These are phyloP conservation scores for Penicillium silybi DNA, from an alignment of 495 filamentous ascomycete species.

Conservation along the genomic window DNA sequence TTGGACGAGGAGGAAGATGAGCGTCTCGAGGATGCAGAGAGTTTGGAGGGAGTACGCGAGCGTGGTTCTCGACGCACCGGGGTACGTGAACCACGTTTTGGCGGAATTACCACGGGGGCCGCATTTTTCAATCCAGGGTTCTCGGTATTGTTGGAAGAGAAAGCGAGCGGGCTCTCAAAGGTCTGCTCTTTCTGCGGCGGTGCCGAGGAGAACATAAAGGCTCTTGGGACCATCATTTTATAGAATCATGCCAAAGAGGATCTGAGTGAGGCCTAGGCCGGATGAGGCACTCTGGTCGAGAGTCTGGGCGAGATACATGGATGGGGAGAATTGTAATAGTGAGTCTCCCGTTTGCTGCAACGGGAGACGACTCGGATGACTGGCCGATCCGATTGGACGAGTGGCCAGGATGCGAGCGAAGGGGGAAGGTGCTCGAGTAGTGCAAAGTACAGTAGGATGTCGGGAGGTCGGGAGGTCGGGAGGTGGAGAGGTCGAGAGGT, in stretches of 20 bases:
- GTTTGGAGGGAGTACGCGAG: slow-evolving; percentile 21
- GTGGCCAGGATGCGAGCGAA: not conserved
- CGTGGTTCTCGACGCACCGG: slow-evolving; percentile 19
- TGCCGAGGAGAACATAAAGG: slow-evolving; percentile 38
- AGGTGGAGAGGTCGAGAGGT: slow-evolving; percentile 4
- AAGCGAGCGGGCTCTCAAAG: slow-evolving; percentile 9
- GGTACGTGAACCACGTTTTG: slow-evolving; percentile 30
- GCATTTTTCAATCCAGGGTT: slow-evolving; percentile 18
- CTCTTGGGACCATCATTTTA: slow-evolving; percentile 48
- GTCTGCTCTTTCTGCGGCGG: slow-evolving; percentile 18
- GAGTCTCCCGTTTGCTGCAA: slow-evolving; percentile 10
- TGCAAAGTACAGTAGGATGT: not conserved
- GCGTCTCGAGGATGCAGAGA: slow-evolving; percentile 19
- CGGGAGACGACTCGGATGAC: slow-evolving; percentile 8
- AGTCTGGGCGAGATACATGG: slow-evolving; percentile 46
- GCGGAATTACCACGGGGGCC: slow-evolving; percentile 43
- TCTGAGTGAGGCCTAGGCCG: slow-evolving; percentile 23
- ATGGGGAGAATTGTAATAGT: slow-evolving; percentile 12
- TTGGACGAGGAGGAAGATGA: slow-evolving; percentile 33
- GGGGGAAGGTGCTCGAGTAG: not conserved
- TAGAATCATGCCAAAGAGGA: slow-evolving; percentile 13
- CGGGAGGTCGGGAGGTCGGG: not conserved
- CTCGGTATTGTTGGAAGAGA: slow-evolving; percentile 11
- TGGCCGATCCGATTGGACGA: slow-evolving; percentile 5
- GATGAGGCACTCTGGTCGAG: slow-evolving; percentile 49